A percentile compares a stretch with the other conserved stretches of the same genome.
phyloP scores from a whole-genome alignment of 179 eudicot genomes.

The Amaranthus tricolor region DNA sequence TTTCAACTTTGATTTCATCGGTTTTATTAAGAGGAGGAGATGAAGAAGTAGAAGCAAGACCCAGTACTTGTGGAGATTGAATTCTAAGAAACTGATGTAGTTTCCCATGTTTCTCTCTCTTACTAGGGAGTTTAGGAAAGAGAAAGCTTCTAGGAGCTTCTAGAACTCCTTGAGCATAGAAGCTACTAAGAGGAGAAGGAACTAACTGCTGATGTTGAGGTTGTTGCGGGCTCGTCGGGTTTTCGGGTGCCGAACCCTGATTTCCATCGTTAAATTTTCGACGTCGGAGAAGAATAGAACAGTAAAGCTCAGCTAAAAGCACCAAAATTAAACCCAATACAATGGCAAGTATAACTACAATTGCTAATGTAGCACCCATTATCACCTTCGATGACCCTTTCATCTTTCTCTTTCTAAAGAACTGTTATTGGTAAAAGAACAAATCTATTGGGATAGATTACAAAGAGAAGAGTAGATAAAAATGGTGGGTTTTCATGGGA shows the following conservation, averaged over 20 bases:
- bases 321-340: slow-evolving; percentile 57
- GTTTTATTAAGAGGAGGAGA: slow-evolving; percentile 14
- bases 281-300: slow-evolving; percentile 60
- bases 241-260: slow-evolving; percentile 16
- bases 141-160: slow-evolving; percentile 66
- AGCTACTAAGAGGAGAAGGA: slow-evolving; percentile 48
- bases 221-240: slow-evolving; percentile 14
- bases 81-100: slow-evolving; percentile 36
- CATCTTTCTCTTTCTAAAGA: slow-evolving; percentile 27
- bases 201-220: slow-evolving; percentile 18
- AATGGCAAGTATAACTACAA: slow-evolving; percentile 52
- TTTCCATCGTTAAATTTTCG: slow-evolving; percentile 25
- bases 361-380: slow-evolving; percentile 60
- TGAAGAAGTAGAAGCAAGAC: slow-evolving; percentile 29
- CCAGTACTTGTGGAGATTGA: slow-evolving; percentile 25
- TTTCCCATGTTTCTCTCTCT: slow-evolving; percentile 29
- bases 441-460: background rate
- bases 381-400: slow-evolving; percentile 63
- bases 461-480: background rate
- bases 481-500: slow-evolving; percentile 26
- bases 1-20: slow-evolving; percentile 16
- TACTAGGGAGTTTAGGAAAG: slow-evolving; percentile 53
- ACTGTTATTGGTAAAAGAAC: slow-evolving; percentile 18
- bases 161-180: slow-evolving; percentile 67
- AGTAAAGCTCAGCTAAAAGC: slow-evolving; percentile 77